Base-by-base conservation (phyloP, 2,329 filamentous ascomycete genomes). In the Alternaria atra region DNA sequence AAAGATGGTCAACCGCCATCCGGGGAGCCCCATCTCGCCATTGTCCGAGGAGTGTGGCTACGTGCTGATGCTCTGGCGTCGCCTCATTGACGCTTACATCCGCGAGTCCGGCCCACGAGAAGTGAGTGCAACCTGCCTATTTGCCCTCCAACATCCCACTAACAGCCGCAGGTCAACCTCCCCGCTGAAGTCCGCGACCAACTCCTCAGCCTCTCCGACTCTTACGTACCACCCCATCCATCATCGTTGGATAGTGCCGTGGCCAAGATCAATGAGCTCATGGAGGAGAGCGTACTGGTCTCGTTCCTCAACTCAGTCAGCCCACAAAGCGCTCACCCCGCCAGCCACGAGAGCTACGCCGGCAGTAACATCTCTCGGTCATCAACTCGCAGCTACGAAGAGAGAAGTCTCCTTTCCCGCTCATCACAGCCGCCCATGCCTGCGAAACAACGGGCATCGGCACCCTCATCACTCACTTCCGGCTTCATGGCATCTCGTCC, bases 211-310 rank as follows among this genome's bases (percentile, higher is more conserved):
- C 84, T 91, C 40, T 85, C 88, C 7, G 80, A 85, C 13, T 79
- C 82, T 1, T 81, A 84, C 6, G 84, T 89, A 0, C 93, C 94
- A 6, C 90, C 90, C 5, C 82, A 88, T 60, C 94, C 95, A 1
- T 87, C 90, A 40, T 87, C 89, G 55, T 84, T 99, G 15, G 91
- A 96, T 61, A 87, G 91, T 52, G 93, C 95, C 20, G 91, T 97
- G 25, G 86, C 87, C 63, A 96, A 97, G 63, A 92, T 97, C 40
- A 94, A 94, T 77, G 95, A 98, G 70, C 84, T 99, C 57, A 98
- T 99, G 94, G 96, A 97, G 72, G 95, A 98, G 77, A 97, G 94
- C 4, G 92, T 98, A 0, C 84, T 98, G 52, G 89, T 97, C 0
- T 94, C 94, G 0, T 99, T 98, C 75, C 85, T 98, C 55, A 94